A percentile compares a stretch with the other conserved stretches of the same genome.
phyloP scores from a whole-genome alignment of 441 rosid genomes.

The Populus hybrid region DNA sequence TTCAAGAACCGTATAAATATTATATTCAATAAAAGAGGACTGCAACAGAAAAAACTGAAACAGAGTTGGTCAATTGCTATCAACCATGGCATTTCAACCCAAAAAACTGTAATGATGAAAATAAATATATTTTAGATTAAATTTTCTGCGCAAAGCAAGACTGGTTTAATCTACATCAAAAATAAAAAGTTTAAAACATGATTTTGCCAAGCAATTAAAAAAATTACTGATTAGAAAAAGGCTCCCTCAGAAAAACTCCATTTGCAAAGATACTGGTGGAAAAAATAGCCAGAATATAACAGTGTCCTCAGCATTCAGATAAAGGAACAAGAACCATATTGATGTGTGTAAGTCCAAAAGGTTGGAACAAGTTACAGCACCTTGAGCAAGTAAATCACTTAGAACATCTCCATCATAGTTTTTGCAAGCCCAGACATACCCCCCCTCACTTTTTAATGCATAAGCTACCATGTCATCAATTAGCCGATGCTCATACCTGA shows the following conservation, averaged over 20 bases:
- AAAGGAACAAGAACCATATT: not conserved
- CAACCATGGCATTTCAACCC: not conserved
- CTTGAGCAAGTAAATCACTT: slow-evolving; percentile 98
- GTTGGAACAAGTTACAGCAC: slow-evolving; percentile 28
- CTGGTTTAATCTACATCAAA: not conserved
- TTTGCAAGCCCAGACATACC: slow-evolving; percentile 99
- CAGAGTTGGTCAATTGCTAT: not conserved
- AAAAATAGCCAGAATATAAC: not conserved
- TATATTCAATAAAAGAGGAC: not conserved
- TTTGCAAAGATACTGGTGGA: not conserved
- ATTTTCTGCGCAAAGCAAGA: not conserved
- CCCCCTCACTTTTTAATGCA: slow-evolving; percentile 93
- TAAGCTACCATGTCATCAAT: slow-evolving; percentile 99
- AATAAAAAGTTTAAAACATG: not conserved
- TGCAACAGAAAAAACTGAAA: not conserved
- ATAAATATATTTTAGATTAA: not conserved
- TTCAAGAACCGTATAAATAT: not conserved
- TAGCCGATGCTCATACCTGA: slow-evolving; percentile 93
- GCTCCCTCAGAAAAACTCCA: not conserved
- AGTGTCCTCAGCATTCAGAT: not conserved
- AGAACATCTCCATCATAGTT: slow-evolving; percentile 98
- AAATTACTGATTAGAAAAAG: no score
- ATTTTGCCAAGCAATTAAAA: not conserved
- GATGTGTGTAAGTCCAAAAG: not conserved
- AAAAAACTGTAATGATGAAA: not conserved